Base-by-base conservation (phyloP, 164 flowering plant species). In the Piper betle region DNA sequence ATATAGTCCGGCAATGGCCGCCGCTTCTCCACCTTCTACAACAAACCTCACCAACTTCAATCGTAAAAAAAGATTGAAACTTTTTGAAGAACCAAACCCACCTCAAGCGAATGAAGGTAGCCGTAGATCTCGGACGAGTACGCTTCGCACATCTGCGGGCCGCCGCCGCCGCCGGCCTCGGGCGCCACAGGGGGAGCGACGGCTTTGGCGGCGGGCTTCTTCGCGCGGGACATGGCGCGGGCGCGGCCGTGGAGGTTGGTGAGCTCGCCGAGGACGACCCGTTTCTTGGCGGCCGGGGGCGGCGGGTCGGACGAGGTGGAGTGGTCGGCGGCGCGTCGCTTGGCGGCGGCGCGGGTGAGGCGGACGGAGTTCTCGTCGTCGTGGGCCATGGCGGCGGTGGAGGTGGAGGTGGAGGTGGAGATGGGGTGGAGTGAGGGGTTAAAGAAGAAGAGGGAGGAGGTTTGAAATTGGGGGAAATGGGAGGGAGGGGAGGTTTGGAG, bases 31-130 rank as follows among this genome's bases (percentile, higher is more conserved):
- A 80, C 82, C 52, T 42, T 5, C 19, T 39, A 39, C 54, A 52
- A 43, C 20, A 4, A 20, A 12, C 15, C 13, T 39, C 6, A 4
- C 64, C 37, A 52, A 52, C 50, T 33, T 33, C n/a, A 39, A 62
- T 52, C 18, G 9, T 1, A n/a, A 55, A 39, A 57, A 58, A 61
- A 42, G 33, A 11, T 7, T 19, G 41, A 17, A 15, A 62, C 50
- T 43, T 7, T 18, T 52, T 12, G 5, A 40, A 25, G 56, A 33
- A 5, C 58, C 40, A n/a, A 58, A 41, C 56, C 59, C 70, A 83
- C 88, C 91, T 85, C 91, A 76, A 80, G 48, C 3, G 78, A 70
- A 39, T 57, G 84, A 59, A 85, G 77, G 72, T 83, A 71, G 54
- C 60, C 62, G 38, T 73, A 81, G 12, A 85, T 75, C 53, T 65